phyloP scores from a whole-genome alignment of 1,284 basidiomycete species.

The Fomitopsis schrenkii region DNA sequence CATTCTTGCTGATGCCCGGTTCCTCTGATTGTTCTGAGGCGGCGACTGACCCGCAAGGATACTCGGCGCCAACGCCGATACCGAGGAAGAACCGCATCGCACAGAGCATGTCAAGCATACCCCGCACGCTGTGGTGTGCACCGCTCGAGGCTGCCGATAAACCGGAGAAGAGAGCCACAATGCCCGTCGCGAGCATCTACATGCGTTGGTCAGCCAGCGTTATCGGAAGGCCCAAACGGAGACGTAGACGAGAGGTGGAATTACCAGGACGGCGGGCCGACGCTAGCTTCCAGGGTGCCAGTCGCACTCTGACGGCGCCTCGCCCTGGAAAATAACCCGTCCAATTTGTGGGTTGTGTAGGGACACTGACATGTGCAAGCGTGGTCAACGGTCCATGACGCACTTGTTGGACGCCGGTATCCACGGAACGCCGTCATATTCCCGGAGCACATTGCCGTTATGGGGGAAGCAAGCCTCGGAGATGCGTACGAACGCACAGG shows the following conservation, averaged over 20 bases:
- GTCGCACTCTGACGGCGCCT: background rate
- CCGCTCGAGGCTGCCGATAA: conserved; percentile 85
- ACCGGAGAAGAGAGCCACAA: conserved; percentile 76
- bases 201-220: conserved; percentile 2
- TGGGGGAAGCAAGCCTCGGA: background rate
- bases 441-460: background rate
- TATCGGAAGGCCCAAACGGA: background rate
- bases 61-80: conserved; percentile 86
- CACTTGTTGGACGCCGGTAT: background rate
- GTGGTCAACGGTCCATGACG: background rate
- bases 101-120: conserved; percentile 73
- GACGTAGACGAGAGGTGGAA: background rate
- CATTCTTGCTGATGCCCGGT: conserved; percentile 66
- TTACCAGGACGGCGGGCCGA: background rate
- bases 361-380: background rate
- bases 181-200: conserved; percentile 73
- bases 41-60: conserved; percentile 90
- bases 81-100: conserved; percentile 85
- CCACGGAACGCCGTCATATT: background rate
- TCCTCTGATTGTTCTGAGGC: conserved; percentile 90
- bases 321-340: background rate
- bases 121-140: conserved; percentile 64
- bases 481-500: background rate
- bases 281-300: background rate
- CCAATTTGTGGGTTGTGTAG: background rate